phyloP scores from a whole-genome alignment of 2,329 filamentous ascomycete genomes.

The Ceratocystis huliohia region DNA sequence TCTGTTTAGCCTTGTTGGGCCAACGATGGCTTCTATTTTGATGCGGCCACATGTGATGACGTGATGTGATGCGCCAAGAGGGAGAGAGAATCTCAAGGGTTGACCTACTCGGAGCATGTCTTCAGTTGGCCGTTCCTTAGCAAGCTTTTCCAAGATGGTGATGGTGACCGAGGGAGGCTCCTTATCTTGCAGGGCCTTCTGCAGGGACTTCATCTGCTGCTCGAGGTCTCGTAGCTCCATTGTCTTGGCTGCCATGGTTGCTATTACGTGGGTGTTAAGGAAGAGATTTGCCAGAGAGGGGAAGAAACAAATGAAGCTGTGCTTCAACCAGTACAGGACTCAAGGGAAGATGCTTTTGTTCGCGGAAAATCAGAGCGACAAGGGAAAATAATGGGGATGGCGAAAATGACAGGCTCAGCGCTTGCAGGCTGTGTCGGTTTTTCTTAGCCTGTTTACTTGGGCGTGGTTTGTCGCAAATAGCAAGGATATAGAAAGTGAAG shows the following conservation, averaged over 20 bases:
- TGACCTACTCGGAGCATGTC: conserved; percentile 65
- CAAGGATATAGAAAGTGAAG: not conserved
- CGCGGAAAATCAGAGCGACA: not conserved
- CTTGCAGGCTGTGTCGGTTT: not conserved
- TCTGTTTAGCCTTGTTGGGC: not conserved
- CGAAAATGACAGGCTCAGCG: not conserved
- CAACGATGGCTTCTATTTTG: not conserved
- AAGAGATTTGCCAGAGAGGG: not conserved
- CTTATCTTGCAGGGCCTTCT: conserved; percentile 62
- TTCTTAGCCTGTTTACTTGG: not conserved
- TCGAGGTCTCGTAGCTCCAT: conserved; percentile 79
- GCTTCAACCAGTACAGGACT: too few species aligned
- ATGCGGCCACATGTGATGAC: not conserved
- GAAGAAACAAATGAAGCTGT: not conserved
- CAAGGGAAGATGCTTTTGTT: too few species aligned
- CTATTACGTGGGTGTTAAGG: not conserved
- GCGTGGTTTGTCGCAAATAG: conserved; percentile 12
- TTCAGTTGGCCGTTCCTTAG: conserved; percentile 76
- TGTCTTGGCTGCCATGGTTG: conserved; percentile 20
- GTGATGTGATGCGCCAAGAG: not conserved
- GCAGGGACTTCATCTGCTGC: conserved; percentile 62
- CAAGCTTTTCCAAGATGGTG: conserved; percentile 61
- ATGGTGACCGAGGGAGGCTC: conserved; percentile 62
- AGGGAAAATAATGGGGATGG: not conserved
- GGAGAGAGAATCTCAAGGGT: not conserved